Evolutionary conservation across 1,284 basidiomycete species (phyloP).

Genomic region (Cystobasidium pallidum): DNA sequence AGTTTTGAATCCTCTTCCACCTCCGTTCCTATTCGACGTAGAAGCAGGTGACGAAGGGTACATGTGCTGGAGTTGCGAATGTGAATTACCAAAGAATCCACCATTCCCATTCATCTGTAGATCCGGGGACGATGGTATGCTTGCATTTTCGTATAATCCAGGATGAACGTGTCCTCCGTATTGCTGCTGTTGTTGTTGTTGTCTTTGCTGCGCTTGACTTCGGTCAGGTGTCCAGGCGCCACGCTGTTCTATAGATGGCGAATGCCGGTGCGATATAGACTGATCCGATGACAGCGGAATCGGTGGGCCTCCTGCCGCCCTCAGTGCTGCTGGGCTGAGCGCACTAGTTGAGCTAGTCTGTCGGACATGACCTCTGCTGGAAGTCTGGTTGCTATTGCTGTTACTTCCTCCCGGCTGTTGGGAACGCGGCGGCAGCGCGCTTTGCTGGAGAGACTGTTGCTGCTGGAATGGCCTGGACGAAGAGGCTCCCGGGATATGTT

Average conservation of each 20-base stretch:
- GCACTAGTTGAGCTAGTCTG: slow-evolving; percentile 27
- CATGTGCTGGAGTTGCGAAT: neutral
- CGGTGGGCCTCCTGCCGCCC: slow-evolving; percentile 4
- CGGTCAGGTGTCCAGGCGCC: slow-evolving; percentile 14
- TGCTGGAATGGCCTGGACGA: slow-evolving; percentile 15
- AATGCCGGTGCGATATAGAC: slow-evolving; percentile 18
- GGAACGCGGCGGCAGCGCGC: slow-evolving; percentile 7
- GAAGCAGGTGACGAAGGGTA: slow-evolving; percentile 5
- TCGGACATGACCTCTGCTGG: neutral
- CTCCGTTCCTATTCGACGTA: neutral
- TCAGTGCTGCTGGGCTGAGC: slow-evolving; percentile 20
- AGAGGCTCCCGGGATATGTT: neutral
- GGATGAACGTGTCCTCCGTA: neutral
- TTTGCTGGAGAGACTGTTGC: slow-evolving; percentile 2
- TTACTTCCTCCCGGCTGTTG: slow-evolving; percentile 16
- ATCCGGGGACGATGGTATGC: slow-evolving; percentile 23
- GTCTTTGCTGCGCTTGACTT: slow-evolving; percentile 5
- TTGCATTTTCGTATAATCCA: slow-evolving; percentile 17
- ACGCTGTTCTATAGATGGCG: slow-evolving; percentile 9
- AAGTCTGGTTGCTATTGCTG: neutral
- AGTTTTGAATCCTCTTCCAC: slow-evolving; percentile 14
- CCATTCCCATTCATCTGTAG: slow-evolving; percentile 12
- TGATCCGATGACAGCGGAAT: slow-evolving; percentile 7
- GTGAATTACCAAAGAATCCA: slow-evolving; percentile 4
- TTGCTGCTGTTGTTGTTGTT: slow-evolving; percentile 12